These are phyloP conservation scores for Coemansia sp. DNA, from an alignment of 192 early-diverging fungal species.

Conservation along the genomic window DNA sequence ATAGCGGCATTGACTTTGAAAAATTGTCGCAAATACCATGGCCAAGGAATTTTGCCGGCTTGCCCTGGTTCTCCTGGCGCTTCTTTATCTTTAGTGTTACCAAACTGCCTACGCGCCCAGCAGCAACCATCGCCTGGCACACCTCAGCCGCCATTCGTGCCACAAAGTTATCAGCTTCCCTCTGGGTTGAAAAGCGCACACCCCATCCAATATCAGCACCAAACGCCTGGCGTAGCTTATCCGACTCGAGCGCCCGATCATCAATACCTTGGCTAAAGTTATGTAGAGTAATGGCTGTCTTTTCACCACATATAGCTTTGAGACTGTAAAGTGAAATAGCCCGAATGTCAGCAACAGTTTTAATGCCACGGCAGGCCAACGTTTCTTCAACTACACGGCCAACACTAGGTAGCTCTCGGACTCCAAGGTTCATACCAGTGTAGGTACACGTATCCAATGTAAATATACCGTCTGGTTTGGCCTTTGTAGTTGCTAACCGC, in stretches of 20 bases:
- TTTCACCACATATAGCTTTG: constrained; percentile 68
- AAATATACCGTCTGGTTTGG: constrained; percentile 69
- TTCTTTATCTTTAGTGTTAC: constrained; percentile 72
- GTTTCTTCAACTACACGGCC: constrained; percentile 57
- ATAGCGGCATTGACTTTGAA: constrained; percentile 55
- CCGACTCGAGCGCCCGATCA: constrained; percentile 61
- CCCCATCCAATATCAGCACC: constrained; percentile 90
- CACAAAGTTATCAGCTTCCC: constrained; percentile 72
- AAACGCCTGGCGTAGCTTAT: constrained; percentile 70
- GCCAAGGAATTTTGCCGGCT: constrained; percentile 63
- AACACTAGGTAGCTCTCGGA: constrained; percentile 54
- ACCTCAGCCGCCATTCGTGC: constrained; percentile 66
- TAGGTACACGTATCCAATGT: constrained; percentile 21
- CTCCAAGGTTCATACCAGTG: constrained; percentile 6
- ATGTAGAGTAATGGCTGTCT: constrained; percentile 67
- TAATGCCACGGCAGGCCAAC: constrained; percentile 49
- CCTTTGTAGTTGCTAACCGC: constrained; percentile 67
- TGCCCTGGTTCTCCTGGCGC: constrained; percentile 52
- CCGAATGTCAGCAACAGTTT: constrained; percentile 53
- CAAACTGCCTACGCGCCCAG: constrained; percentile 56
- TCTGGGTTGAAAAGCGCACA: constrained; percentile 73
- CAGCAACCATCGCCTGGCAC: constrained; percentile 58
- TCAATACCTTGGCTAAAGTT: constrained; percentile 78
- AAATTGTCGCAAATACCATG: constrained; percentile 66
- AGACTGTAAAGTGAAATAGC: constrained; percentile 42